A percentile compares a stretch with the other conserved stretches of the same genome.
Conservation (phyloP, 768 basidiomycete genomes). For the Amanita brunnescens region DNA sequence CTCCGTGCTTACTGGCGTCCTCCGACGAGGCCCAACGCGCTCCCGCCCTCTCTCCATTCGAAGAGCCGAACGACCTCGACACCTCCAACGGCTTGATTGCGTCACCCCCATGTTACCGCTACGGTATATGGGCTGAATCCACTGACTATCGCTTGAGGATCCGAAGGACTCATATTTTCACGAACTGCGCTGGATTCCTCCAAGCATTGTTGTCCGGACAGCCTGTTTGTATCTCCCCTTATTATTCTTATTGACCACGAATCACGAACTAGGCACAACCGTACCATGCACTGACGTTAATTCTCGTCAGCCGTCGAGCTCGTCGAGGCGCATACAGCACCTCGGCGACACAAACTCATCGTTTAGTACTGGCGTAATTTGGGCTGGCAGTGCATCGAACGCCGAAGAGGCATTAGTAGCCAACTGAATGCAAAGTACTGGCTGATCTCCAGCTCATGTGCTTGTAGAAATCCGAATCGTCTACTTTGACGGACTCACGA, state of each 20-base stretch:
- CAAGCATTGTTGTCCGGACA: conserved; percentile 84
- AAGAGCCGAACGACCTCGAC: no score
- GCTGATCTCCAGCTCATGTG: not conserved
- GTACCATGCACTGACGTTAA: conserved; percentile 84
- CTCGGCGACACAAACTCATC: conserved; percentile 80
- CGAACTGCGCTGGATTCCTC: conserved; percentile 93
- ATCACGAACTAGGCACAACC: conserved; percentile 63
- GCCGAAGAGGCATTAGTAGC: conserved; percentile 89
- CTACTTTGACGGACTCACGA: conserved; percentile 84
- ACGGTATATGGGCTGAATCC: no score
- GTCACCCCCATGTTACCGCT: no score
- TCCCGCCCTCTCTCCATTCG: no score
- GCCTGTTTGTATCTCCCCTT: conserved; percentile 44
- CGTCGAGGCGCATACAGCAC: conserved; percentile 87
- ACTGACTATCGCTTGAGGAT: no score
- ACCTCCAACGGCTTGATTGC: no score
- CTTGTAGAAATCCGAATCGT: conserved; percentile 75
- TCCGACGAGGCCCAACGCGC: no score
- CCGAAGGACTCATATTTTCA: no score
- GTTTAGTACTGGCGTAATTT: conserved; percentile 91
- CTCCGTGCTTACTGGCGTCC: no score
- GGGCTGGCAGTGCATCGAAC: conserved; percentile 80
- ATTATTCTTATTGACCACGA: conserved; percentile 5
- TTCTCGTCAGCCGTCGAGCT: conserved; percentile 84
- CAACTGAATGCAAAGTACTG: conserved; percentile 42